These are phyloP conservation scores for Beauveria brongniartii DNA, from an alignment of 2,329 filamentous ascomycete genomes.

Conservation along the genomic window DNA sequence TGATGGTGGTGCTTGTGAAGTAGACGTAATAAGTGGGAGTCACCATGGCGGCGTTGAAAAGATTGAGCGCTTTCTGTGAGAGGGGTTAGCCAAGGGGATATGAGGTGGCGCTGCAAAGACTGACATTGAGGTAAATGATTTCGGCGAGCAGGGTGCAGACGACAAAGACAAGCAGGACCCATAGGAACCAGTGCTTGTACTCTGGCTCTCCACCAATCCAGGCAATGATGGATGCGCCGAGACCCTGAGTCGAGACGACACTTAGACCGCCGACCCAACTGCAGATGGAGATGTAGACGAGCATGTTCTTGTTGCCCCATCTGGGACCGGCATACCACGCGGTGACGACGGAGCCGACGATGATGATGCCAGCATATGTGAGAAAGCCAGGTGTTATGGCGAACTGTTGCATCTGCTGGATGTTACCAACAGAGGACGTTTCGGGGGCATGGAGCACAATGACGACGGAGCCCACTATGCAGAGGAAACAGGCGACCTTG, in stretches of 20 bases:
- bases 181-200: constrained; percentile 97
- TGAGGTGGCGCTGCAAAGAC: constrained; percentile 28
- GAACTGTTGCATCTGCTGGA: constrained; percentile 86
- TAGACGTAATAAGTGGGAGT: constrained; percentile 98
- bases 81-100: constrained; percentile 24
- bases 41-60: constrained; percentile 94
- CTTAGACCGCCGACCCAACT: constrained; percentile 89
- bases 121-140: constrained; percentile 90
- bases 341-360: constrained; percentile 62
- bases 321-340: constrained; percentile 76
- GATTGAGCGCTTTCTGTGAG: constrained; percentile 86
- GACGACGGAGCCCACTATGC: constrained; percentile 85
- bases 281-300: constrained; percentile 95
- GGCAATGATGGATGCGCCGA: constrained; percentile 84
- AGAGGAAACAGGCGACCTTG: constrained; percentile 92
- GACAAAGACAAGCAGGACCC: constrained; percentile 85
- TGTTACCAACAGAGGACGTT: constrained; percentile 75
- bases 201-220: constrained; percentile 74
- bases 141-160: constrained; percentile 82
- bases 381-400: constrained; percentile 84
- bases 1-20: constrained; percentile 92
- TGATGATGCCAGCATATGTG: constrained; percentile 72
- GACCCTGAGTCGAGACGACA: constrained; percentile 87
- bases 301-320: constrained; percentile 95
- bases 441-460: constrained; percentile 90